phyloP scores from a whole-genome alignment of 306 rosid genomes.

The Rosa persica region DNA sequence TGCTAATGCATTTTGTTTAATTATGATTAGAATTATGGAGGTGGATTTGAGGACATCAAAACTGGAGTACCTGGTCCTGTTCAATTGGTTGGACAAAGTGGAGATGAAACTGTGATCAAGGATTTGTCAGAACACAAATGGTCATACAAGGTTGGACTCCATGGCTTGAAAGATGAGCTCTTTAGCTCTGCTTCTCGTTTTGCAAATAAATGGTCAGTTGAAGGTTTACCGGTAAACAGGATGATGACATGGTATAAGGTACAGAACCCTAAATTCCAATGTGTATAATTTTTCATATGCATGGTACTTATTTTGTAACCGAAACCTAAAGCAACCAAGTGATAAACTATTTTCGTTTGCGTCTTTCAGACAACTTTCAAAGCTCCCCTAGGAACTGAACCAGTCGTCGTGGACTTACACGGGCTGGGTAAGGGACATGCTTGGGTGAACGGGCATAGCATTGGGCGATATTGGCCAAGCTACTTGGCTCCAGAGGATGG shows the following conservation, averaged over 20 bases:
- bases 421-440: constrained; percentile 54
- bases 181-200: constrained; percentile 27
- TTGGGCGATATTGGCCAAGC: constrained; percentile 56
- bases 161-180: constrained; percentile 33
- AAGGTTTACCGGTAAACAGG: constrained; percentile 21
- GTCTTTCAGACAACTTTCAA: constrained; percentile 44
- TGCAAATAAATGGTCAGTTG: constrained; percentile 35
- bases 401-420: constrained; percentile 42
- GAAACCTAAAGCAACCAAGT: background rate
- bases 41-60: constrained; percentile 31
- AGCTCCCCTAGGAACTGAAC: constrained; percentile 52
- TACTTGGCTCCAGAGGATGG: constrained; percentile 40
- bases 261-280: background rate
- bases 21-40: constrained; percentile 45
- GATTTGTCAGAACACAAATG: constrained; percentile 49
- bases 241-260: constrained; percentile 70
- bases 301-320: background rate
- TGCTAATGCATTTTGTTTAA: background rate
- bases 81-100: constrained; percentile 30
- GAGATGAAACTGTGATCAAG: constrained; percentile 46
- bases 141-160: constrained; percentile 43
- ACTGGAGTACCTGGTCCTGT: constrained; percentile 46
- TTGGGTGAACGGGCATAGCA: constrained; percentile 51
- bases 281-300: background rate
- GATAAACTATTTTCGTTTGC: background rate